Percentiles rank a stretch among this genome's conserved stretches.
These are phyloP conservation scores for Candida hungchunana DNA, from an alignment of 805 yeast species.

Conservation along the genomic window DNA sequence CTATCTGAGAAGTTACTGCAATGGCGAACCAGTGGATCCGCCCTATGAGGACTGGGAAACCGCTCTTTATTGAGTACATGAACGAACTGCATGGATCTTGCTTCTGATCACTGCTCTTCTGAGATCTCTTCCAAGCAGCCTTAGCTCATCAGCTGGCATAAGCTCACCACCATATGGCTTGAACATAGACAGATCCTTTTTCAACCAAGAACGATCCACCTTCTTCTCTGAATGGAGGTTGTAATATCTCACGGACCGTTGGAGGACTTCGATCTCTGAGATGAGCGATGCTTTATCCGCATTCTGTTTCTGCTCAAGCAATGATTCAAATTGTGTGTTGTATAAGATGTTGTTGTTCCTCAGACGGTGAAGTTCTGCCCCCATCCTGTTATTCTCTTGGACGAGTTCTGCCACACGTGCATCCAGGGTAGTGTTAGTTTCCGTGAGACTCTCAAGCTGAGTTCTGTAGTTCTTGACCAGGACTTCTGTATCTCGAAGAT, in stretches of 20 bases:
- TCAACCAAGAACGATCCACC: slow-evolving; percentile 11
- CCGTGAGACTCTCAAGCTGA: slow-evolving; percentile 17
- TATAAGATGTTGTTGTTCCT: slow-evolving; percentile 23
- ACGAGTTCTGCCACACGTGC: slow-evolving; percentile 15
- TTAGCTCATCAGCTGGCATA: slow-evolving; percentile 15
- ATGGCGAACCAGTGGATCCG: slow-evolving; percentile 1
- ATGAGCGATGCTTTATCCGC: slow-evolving; percentile 34
- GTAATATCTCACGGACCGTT: slow-evolving; percentile 25
- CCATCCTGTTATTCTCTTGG: slow-evolving; percentile 23
- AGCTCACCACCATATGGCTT: slow-evolving; percentile 8
- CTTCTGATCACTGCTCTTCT: too few relatives aligned
- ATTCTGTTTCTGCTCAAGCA: slow-evolving; percentile 32
- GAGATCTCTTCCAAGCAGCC: too few relatives aligned
- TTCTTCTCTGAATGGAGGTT: not conserved
- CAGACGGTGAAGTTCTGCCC: slow-evolving; percentile 27
- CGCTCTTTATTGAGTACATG: not conserved
- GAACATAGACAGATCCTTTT: slow-evolving; percentile 7
- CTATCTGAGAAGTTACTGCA: slow-evolving; percentile 4
- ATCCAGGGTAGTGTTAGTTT: slow-evolving; percentile 14
- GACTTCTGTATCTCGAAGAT: slow-evolving; percentile 29
- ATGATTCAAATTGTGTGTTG: slow-evolving; percentile 30
- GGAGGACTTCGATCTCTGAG: slow-evolving; percentile 41
- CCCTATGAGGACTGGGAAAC: slow-evolving; percentile 7
- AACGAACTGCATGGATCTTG: too few relatives aligned
- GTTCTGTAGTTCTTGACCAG: slow-evolving; percentile 23